phyloP scores from a whole-genome alignment of 2,329 filamentous ascomycete species.

The Penicillium italicum region DNA sequence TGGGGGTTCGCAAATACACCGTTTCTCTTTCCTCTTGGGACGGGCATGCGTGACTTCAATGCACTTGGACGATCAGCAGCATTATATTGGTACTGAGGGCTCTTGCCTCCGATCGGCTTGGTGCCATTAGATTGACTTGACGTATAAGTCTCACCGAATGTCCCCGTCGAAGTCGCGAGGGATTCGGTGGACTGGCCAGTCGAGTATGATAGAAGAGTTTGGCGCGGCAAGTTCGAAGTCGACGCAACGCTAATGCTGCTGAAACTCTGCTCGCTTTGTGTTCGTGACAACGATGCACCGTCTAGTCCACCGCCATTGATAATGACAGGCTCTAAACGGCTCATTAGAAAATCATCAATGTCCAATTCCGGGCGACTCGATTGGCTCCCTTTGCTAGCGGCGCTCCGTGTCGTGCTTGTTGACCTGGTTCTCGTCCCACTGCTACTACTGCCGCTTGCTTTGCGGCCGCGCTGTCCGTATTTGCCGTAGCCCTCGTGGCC shows the following conservation, averaged over 20 bases:
- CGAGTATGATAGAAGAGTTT: conserved; percentile 23
- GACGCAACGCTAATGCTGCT: conserved; percentile 34
- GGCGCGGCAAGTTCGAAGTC: conserved; percentile 20
- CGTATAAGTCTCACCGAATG: conserved; percentile 16
- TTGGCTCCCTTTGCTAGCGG: conserved; percentile 41
- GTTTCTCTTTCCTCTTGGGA: conserved; percentile 21
- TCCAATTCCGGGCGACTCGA: conserved; percentile 42
- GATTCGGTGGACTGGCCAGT: conserved; percentile 36
- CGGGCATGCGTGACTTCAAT: conserved; percentile 21
- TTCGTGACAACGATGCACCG: conserved; percentile 33
- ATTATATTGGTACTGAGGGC: conserved; percentile 6
- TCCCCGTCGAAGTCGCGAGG: conserved; percentile 27
- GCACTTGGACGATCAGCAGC: neutral
- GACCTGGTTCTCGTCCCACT: conserved; percentile 41
- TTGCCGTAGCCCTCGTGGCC: conserved; percentile 70
- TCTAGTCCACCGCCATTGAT: conserved; percentile 46
- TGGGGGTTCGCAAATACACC: conserved; percentile 21
- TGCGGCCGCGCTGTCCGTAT: conserved; percentile 46
- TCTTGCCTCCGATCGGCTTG: conserved; percentile 1
- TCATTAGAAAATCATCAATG: conserved; percentile 48
- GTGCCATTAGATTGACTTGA: conserved; percentile 6
- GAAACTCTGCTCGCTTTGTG: conserved; percentile 42
- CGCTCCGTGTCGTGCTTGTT: conserved; percentile 40
- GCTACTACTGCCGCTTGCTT: conserved; percentile 40
- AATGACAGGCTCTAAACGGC: conserved; percentile 49